phyloP scores from a whole-genome alignment of 345 rosid genomes.

The Hibiscus syriacus region DNA sequence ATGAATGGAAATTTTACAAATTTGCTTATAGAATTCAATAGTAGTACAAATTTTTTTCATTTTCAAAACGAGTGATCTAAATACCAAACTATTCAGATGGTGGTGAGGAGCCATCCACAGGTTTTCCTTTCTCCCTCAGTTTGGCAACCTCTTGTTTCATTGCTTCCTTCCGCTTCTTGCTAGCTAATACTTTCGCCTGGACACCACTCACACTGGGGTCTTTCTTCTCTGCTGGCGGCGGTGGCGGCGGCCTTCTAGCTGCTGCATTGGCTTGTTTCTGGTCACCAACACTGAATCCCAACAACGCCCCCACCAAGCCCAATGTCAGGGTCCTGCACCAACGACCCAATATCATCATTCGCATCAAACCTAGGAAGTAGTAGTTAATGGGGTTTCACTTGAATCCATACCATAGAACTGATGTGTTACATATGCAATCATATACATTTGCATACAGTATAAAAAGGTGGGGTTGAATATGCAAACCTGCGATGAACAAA shows the following conservation, averaged over 20 bases:
- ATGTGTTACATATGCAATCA: background rate
- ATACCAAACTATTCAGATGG: background rate
- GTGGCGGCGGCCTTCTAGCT: slow-evolving; percentile 55
- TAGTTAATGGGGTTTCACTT: background rate
- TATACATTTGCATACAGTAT: background rate
- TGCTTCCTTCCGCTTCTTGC: slow-evolving; percentile 62
- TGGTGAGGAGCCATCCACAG: background rate
- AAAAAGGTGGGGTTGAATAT: background rate
- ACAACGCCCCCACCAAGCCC: slow-evolving; percentile 34
- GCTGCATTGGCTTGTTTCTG: slow-evolving; percentile 44
- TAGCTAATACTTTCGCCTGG: slow-evolving; percentile 77
- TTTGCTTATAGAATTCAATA: background rate
- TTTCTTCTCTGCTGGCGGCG: slow-evolving; percentile 50
- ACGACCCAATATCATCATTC: background rate
- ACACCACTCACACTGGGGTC: slow-evolving; percentile 75
- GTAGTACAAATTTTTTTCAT: background rate
- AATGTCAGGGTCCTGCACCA: slow-evolving; percentile 32
- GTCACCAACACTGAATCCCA: slow-evolving; percentile 38
- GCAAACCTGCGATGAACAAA: slow-evolving; percentile 38
- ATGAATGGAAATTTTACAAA: background rate
- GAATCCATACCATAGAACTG: background rate
- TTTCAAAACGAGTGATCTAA: background rate
- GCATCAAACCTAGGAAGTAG: background rate
- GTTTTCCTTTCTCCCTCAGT: slow-evolving; percentile 63
- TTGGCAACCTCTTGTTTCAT: slow-evolving; percentile 43